Conservation (phyloP, 257 asterid genomes). For the Lithospermum erythrorhizon region DNA sequence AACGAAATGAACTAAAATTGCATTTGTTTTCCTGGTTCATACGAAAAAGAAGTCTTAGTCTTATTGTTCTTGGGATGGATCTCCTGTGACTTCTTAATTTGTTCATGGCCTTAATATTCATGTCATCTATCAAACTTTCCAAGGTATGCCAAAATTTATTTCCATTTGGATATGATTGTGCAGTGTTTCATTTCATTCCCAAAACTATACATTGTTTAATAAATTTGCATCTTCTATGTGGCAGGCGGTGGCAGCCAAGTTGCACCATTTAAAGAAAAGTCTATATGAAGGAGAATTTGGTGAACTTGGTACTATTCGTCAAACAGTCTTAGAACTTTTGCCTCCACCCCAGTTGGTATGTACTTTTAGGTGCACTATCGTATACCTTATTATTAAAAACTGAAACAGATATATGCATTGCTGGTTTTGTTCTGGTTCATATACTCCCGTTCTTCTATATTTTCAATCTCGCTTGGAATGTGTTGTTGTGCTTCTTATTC, state of each 20-base stretch:
- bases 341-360: conserved; percentile 86
- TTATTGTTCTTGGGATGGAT: too few relatives aligned
- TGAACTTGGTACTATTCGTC: conserved; percentile 67
- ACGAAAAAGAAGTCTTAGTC: too few relatives aligned
- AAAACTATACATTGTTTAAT: not conserved
- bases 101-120: too few relatives aligned
- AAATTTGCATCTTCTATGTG: conserved; percentile 1
- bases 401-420: not conserved
- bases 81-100: too few relatives aligned
- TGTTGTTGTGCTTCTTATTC: not conserved
- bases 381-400: conserved; percentile 1
- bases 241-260: conserved; percentile 67
- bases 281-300: conserved; percentile 51
- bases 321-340: conserved; percentile 59
- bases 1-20: too few relatives aligned
- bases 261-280: conserved; percentile 40
- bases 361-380: conserved; percentile 10
- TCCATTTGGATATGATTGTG: not conserved
- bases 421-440: not conserved
- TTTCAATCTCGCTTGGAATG: not conserved
- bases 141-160: not conserved
- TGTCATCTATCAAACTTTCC: not conserved
- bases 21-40: too few relatives aligned
- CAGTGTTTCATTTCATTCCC: not conserved
- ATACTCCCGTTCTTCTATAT: not conserved